A percentile compares a stretch with the other conserved stretches of the same genome.
Conservation (phyloP, 352 stramenopile species). For the Elongisporangium anandrum region DNA sequence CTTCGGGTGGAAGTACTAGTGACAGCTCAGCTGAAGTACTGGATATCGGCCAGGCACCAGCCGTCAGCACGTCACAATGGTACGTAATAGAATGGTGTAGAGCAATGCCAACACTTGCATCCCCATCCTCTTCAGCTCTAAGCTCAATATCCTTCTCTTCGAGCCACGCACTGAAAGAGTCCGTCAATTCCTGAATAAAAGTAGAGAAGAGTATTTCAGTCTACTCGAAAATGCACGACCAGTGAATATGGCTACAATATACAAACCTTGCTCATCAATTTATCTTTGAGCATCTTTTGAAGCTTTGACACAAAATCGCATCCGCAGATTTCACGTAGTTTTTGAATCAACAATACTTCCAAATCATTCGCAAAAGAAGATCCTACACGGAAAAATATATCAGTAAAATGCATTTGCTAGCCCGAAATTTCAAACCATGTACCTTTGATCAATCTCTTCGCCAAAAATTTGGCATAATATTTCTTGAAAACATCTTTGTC, state of each 20-base stretch:
- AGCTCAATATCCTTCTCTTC: constrained; percentile 58
- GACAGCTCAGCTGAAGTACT: constrained; percentile 45
- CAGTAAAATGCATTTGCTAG: neutral
- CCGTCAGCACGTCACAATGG: constrained; percentile 79
- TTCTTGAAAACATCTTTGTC: constrained; percentile 90
- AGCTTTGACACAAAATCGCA: constrained; percentile 86
- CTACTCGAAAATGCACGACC: too few species aligned
- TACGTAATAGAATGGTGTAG: constrained; percentile 60
- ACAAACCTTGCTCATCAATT: constrained; percentile 74
- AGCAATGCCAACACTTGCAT: constrained; percentile 30
- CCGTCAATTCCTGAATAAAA: constrained; percentile 51
- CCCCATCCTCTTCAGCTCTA: constrained; percentile 11
- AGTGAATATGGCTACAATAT: neutral
- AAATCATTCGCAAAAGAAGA: constrained; percentile 72
- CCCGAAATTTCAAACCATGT: neutral
- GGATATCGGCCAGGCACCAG: constrained; percentile 81
- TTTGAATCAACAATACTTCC: constrained; percentile 77
- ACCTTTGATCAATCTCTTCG: constrained; percentile 86
- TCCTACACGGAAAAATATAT: constrained; percentile 17
- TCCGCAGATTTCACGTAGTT: constrained; percentile 80
- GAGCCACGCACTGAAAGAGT: constrained; percentile 66
- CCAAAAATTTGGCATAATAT: constrained; percentile 83
- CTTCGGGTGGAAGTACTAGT: constrained; percentile 45
- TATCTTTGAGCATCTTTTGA: constrained; percentile 88
- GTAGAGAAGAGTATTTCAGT: too few species aligned